Evolutionary conservation across 495 filamentous ascomycete genomes (phyloP).

Genomic region (Talaromyces proteolyticus): DNA sequence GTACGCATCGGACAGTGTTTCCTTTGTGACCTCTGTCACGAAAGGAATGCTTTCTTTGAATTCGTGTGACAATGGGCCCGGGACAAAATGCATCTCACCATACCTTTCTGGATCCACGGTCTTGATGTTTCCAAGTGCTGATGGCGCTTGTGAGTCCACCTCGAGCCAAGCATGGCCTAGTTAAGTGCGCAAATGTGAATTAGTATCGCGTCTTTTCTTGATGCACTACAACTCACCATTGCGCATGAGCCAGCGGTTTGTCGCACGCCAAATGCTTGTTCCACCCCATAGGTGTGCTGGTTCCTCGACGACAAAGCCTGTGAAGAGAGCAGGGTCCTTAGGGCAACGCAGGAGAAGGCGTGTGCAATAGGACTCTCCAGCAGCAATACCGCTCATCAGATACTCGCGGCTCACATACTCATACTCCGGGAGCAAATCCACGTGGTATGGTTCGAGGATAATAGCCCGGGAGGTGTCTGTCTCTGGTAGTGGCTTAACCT

Average conservation of each 20-base stretch:
- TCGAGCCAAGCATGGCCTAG: constrained; percentile 10
- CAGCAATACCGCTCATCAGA: constrained; percentile 6
- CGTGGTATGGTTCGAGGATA: constrained; percentile 4
- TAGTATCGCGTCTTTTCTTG: not conserved
- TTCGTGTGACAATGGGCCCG: not conserved
- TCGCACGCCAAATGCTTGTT: constrained; percentile 7
- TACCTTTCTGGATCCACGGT: constrained; percentile 3
- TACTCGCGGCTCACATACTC: constrained; percentile 1
- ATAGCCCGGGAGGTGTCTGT: constrained; percentile 8
- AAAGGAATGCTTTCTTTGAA: not conserved
- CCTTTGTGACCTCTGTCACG: not conserved
- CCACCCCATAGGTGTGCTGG: constrained; percentile 9
- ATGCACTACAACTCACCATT: constrained; percentile 3
- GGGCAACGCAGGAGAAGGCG: constrained; percentile 9
- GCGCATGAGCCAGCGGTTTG: constrained; percentile 10
- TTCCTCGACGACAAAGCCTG: constrained; percentile 9
- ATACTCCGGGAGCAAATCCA: constrained; percentile 6
- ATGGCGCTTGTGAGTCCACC: constrained; percentile 9
- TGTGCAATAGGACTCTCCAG: constrained; percentile 4
- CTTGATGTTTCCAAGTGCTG: constrained; percentile 7
- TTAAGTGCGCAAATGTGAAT: not conserved
- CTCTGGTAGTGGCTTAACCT: constrained; percentile 3
- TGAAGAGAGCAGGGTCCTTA: constrained; percentile 1
- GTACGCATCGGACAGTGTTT: constrained; percentile 3
- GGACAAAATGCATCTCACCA: constrained; percentile 6